Conservation (phyloP, 2,329 filamentous ascomycete genomes). For the Metarhizium robertsii region DNA sequence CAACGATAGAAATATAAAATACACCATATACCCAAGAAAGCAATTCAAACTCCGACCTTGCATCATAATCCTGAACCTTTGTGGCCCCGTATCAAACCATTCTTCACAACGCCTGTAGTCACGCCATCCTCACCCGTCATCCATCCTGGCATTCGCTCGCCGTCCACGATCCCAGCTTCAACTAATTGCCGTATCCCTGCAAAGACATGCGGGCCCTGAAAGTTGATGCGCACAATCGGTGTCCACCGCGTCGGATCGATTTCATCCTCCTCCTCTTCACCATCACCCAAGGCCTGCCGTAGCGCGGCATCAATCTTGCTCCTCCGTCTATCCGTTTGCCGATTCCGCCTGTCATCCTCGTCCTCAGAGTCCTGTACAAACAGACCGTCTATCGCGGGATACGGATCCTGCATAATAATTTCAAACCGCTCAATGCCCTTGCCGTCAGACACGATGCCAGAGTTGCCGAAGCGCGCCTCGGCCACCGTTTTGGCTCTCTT, state of each 20-base stretch:
- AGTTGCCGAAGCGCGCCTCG: constrained; percentile 60
- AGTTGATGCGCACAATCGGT: constrained; percentile 48
- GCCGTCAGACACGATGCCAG: constrained; percentile 44
- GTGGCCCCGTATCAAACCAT: constrained; percentile 54
- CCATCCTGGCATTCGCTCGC: constrained; percentile 76
- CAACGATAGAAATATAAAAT: constrained; percentile 13
- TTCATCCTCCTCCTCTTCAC: constrained; percentile 15
- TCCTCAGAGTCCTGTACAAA: constrained; percentile 16
- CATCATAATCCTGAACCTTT: constrained; percentile 44
- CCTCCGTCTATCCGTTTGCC: constrained; percentile 14
- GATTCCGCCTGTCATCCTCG: constrained; percentile 11
- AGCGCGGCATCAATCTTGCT: constrained; percentile 27
- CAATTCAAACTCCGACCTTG: neutral
- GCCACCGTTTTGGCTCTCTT: constrained; percentile 57
- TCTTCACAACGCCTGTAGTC: constrained; percentile 59
- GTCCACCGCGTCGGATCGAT: constrained; percentile 20
- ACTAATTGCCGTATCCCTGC: constrained; percentile 70
- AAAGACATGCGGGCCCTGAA: constrained; percentile 72
- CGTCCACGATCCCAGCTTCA: constrained; percentile 66
- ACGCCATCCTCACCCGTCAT: constrained; percentile 82
- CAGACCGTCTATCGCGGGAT: constrained; percentile 24
- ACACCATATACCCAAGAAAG: constrained; percentile 10
- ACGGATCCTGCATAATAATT: constrained; percentile 49
- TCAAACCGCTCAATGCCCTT: constrained; percentile 54
- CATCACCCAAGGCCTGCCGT: constrained; percentile 17